Percentiles rank a stretch among this genome's conserved stretches.
Evolutionary conservation across 768 basidiomycete species (phyloP).

Genomic region (Boletus edulis): DNA sequence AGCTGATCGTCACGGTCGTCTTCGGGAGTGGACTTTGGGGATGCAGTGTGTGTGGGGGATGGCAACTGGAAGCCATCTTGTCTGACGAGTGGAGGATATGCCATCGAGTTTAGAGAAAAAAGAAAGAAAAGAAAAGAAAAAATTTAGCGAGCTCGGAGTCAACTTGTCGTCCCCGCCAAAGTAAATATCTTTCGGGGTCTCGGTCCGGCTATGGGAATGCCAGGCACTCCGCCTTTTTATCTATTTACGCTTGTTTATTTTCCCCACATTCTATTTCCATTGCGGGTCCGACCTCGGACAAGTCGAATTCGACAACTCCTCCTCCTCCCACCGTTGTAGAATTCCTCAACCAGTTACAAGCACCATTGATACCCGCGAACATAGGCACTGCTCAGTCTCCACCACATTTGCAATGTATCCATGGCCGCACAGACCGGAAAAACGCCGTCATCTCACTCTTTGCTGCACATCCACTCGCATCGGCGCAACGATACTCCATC

Average conservation of each 20-base stretch:
- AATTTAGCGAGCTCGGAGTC: background rate
- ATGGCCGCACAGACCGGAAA: background rate
- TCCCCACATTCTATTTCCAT: constrained; percentile 23
- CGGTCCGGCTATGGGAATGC: constrained; percentile 33
- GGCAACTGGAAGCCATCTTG: constrained; percentile 75
- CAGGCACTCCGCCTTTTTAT: constrained; percentile 13
- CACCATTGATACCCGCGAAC: too few species aligned
- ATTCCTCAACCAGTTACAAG: too few species aligned
- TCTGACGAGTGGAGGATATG: constrained; percentile 41
- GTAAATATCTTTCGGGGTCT: constrained; percentile 29
- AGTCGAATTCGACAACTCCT: too few species aligned
- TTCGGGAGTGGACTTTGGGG: constrained; percentile 28
- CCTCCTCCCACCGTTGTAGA: background rate
- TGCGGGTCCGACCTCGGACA: background rate
- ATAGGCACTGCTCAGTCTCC: too few species aligned
- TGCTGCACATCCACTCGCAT: too few species aligned
- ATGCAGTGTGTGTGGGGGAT: constrained; percentile 37
- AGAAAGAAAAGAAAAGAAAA: background rate
- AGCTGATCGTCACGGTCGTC: constrained; percentile 31
- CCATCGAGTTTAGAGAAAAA: constrained; percentile 12
- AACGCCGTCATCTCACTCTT: background rate
- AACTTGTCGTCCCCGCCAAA: too few species aligned
- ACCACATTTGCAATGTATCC: too few species aligned
- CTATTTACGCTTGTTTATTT: constrained; percentile 15
- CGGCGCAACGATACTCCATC: too few species aligned